These are phyloP conservation scores for Epichloe baconii DNA, from an alignment of 2,329 filamentous ascomycete genomes.

Conservation along the genomic window DNA sequence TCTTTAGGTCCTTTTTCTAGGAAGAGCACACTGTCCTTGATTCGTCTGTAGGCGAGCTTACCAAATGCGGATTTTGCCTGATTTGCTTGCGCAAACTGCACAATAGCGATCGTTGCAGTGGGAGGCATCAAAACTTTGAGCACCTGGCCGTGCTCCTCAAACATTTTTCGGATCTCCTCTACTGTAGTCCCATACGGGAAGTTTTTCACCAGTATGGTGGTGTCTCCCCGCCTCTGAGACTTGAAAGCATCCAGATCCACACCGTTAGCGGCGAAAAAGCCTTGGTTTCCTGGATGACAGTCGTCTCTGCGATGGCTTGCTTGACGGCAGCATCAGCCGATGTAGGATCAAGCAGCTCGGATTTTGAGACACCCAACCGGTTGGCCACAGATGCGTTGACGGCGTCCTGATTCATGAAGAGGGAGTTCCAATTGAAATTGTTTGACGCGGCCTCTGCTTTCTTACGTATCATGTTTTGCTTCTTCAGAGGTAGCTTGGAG, in stretches of 20 bases:
- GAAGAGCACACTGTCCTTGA: slow-evolving; percentile 85
- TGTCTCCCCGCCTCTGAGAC: slow-evolving; percentile 69
- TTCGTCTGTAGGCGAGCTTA: slow-evolving; percentile 73
- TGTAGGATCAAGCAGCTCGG: slow-evolving; percentile 87
- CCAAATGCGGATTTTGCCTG: slow-evolving; percentile 76
- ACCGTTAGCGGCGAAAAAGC: slow-evolving; percentile 73
- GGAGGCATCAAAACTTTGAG: slow-evolving; percentile 82
- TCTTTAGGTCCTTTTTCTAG: slow-evolving; percentile 86
- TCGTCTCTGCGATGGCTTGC: slow-evolving; percentile 92
- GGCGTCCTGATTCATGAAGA: slow-evolving; percentile 97
- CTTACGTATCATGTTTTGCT: slow-evolving; percentile 80
- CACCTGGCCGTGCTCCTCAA: slow-evolving; percentile 76
- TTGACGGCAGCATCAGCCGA: slow-evolving; percentile 89
- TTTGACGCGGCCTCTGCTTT: slow-evolving; percentile 66
- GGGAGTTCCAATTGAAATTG: slow-evolving; percentile 95
- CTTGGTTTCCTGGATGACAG: slow-evolving; percentile 93
- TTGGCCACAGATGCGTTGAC: slow-evolving; percentile 82
- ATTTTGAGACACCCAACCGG: slow-evolving; percentile 79
- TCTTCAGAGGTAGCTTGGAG: slow-evolving; percentile 85
- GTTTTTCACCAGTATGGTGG: slow-evolving; percentile 85
- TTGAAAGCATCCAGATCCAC: slow-evolving; percentile 91
- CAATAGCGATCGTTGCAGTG: slow-evolving; percentile 82
- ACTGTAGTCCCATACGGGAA: slow-evolving; percentile 72
- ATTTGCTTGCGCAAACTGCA: slow-evolving; percentile 68
- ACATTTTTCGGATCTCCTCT: slow-evolving; percentile 67